Evolutionary conservation across 2,329 filamentous ascomycete species (phyloP), one percentile per base, ranked within the genome.

Genomic region (Fusarium floridanum): DNA sequence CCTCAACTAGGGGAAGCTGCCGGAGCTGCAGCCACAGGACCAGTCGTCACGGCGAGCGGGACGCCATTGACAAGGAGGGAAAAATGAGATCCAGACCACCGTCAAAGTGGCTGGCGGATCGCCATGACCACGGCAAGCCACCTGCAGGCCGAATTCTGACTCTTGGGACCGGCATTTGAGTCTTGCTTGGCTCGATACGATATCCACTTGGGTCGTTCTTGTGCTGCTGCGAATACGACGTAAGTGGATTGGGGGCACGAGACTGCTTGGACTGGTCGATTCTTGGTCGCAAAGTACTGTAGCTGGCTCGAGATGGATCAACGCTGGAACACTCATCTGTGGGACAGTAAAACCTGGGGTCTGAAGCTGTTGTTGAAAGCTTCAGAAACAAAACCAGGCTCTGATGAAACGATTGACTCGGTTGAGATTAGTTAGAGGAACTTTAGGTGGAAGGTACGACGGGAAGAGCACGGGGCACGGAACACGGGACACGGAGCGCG

Each of bases 91-190:
- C 66, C 72, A 74, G 66, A 66, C 71, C 68, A 72, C 63, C 73
- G 60, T 71, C 65, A 69, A 71, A 64, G 73, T 78, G 71, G 74
- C 66, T 70, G 73, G 68, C 67, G 66, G 73, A 78, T 78, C 71
- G 55, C 61, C 70, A 74, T 68, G 43, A 64, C 66, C 56, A 76
- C 37, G 63, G 68, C 36, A 53, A 74, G 72, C 70, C 76, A 63
- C 59, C 56, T 67, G 64, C 64, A 69, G 61, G 48, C 61, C 63
- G 70, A 64, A 64, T 71, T 67, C 67, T 71, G 63, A 69, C 63
- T 72, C 67, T 70, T 60, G 48, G 50, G 41, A 41, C 64, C 64
- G 64, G 70, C 71, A 66, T 64, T 68, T 71, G 66, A 37, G 64
- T 45, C 34, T 59, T 60, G 41, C 24, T 43, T 62, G 32, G 53